phyloP scores from a whole-genome alignment of 345 rosid species.

The Citrus sp. region DNA sequence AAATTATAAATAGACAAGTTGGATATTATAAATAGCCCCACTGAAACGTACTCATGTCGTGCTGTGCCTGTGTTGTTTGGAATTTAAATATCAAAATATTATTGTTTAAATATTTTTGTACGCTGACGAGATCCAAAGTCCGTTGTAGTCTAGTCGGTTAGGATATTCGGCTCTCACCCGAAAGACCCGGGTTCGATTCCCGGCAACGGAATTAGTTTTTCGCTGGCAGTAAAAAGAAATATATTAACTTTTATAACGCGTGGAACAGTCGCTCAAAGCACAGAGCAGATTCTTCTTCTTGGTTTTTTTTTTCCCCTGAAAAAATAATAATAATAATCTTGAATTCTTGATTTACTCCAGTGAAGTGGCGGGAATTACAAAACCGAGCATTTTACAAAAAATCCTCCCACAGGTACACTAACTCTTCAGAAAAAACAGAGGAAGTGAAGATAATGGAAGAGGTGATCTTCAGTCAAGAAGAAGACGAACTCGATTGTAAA shows the following conservation, averaged over 20 bases:
- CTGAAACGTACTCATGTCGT: too few species aligned
- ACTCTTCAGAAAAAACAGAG: not conserved
- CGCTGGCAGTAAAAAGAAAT: not conserved
- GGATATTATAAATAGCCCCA: too few species aligned
- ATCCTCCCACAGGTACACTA: not conserved
- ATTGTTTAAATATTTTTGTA: too few species aligned
- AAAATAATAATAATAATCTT: not conserved
- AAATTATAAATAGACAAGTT: too few species aligned
- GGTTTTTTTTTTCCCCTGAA: not conserved
- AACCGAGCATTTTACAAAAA: not conserved
- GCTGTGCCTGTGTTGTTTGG: accelerated
- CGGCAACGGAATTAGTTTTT: conserved; percentile 56
- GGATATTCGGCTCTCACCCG: conserved; percentile 81
- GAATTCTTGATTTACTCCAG: not conserved
- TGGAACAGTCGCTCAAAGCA: not conserved
- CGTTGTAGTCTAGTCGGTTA: conserved; percentile 77
- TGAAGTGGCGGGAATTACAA: not conserved
- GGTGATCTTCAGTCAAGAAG: conserved; percentile 38
- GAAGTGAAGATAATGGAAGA: conserved; percentile 26
- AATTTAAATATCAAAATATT: too few species aligned
- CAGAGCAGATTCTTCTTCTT: not conserved
- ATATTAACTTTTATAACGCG: not conserved
- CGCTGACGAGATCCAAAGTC: conserved; percentile 4
- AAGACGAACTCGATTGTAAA: conserved; percentile 71
- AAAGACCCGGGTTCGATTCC: conserved; percentile 80